Conservation (phyloP, 2,329 filamentous ascomycete species). For the Penicillium sp. region DNA sequence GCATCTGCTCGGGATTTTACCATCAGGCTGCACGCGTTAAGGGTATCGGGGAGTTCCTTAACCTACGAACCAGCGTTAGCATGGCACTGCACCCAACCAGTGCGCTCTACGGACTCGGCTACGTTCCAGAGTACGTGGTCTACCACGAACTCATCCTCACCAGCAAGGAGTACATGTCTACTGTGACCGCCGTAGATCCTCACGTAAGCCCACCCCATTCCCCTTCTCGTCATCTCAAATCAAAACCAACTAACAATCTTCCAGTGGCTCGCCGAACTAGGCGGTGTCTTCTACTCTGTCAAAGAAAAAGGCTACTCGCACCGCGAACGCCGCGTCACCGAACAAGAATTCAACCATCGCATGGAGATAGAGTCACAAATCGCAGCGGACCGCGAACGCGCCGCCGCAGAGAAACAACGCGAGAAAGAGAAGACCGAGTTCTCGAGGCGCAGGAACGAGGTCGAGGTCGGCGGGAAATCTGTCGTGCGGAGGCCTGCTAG, state of each 20-base stretch:
- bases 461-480: constrained; percentile 39
- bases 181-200: constrained; percentile 92
- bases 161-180: constrained; percentile 97
- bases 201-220: constrained; percentile 55
- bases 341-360: constrained; percentile 88
- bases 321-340: constrained; percentile 81
- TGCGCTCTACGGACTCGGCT: constrained; percentile 88
- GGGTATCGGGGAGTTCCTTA: constrained; percentile 96
- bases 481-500: constrained; percentile 41
- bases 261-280: constrained; percentile 88
- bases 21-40: constrained; percentile 96
- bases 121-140: constrained; percentile 94
- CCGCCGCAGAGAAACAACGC: constrained; percentile 45
- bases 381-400: constrained; percentile 76
- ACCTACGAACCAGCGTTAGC: constrained; percentile 89
- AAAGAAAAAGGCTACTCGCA: constrained; percentile 97
- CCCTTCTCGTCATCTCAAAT: neutral
- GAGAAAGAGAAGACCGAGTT: constrained; percentile 44
- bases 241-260: constrained; percentile 10
- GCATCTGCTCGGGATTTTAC: constrained; percentile 97
- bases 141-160: constrained; percentile 98
- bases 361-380: constrained; percentile 95
- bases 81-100: constrained; percentile 94
- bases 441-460: constrained; percentile 39
- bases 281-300: constrained; percentile 95